Base-by-base conservation (phyloP, 345 rosid genomes). In the Stellera chamaejasme region DNA sequence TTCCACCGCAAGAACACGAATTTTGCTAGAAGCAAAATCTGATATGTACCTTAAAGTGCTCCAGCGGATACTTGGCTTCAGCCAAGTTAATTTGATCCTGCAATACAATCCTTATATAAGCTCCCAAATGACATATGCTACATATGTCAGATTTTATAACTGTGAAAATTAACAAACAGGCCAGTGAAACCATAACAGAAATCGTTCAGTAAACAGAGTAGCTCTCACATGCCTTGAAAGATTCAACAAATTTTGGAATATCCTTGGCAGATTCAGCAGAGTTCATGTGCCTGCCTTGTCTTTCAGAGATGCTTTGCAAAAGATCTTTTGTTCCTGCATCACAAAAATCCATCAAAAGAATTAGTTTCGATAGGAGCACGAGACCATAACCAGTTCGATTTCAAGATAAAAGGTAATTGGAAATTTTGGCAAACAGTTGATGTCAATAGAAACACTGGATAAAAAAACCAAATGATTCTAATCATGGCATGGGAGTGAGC, bases 71-170 rank as follows among this genome's bases (percentile, higher is more conserved):
- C 84, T 85, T 88, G 52, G 84, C 87, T 72, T 92, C 96, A 68
- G 88, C 77, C 87, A 92, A 60, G 59, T 83, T 84, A 69, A 92
- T 84, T 82, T 92, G 96, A 73, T 82, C 98, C 98, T 88, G 69
- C 60, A 83, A 65, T 44, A 75, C 26, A 25, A 65, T 43, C 49
- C 39, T 32, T 8, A 32, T 32, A 32, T 32, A 32, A 32, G 39
- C 9, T 32, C 39, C 39, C 9, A 49, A 28, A 45, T 43, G 56
- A 56, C 19, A 11, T 15, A 50, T 43, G 39, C 47, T 3, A 27
- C 28, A 60, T 46, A 60, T 27, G 45, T 12, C 56, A 50, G 43
- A 58, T 28, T 10, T 44, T 43, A 44, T 52, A 16, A 54, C 25
- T 19, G 41, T 50, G 44, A 27, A 19, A 15, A 56, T 11, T 42